Evolutionary conservation across 257 asterid genomes (phyloP).

Genomic region (Schizonepeta tenuifolia): DNA sequence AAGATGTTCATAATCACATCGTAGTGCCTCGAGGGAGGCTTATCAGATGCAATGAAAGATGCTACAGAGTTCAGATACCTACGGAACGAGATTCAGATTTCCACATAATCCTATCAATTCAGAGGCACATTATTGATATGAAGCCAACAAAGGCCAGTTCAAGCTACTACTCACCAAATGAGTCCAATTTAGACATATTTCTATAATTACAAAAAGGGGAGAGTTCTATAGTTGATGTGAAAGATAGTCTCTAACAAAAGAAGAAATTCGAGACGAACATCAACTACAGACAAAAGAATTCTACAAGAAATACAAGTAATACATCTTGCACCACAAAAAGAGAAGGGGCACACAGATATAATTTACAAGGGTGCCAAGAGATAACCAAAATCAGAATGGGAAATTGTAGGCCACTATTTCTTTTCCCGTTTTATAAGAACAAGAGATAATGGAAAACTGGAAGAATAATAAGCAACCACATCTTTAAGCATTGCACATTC

Average conservation of each 20-base stretch:
- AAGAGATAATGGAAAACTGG: slow-evolving; percentile 19
- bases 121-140: neutral
- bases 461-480: slow-evolving; percentile 30
- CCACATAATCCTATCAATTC: slow-evolving; percentile 3
- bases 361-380: slow-evolving; percentile 5
- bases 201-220: neutral
- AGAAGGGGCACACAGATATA: slow-evolving; percentile 3
- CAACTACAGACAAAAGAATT: neutral
- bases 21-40: neutral
- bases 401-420: slow-evolving; percentile 13
- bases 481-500: slow-evolving; percentile 22
- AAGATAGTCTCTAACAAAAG: neutral
- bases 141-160: neutral
- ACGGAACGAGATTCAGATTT: neutral
- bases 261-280: neutral
- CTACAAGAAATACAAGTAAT: neutral
- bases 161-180: slow-evolving; percentile 10
- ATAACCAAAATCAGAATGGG: neutral
- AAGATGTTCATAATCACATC: slow-evolving; percentile 4
- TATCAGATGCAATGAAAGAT: neutral
- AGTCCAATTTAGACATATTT: slow-evolving; percentile 4
- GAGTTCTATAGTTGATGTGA: neutral
- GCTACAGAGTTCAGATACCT: neutral
- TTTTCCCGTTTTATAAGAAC: slow-evolving; percentile 10
- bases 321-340: neutral